A percentile compares a stretch with the other conserved stretches of the same genome.
These are phyloP conservation scores for Xylariaceae sp. DNA, from an alignment of 2,329 filamentous ascomycete species.

Conservation along the genomic window DNA sequence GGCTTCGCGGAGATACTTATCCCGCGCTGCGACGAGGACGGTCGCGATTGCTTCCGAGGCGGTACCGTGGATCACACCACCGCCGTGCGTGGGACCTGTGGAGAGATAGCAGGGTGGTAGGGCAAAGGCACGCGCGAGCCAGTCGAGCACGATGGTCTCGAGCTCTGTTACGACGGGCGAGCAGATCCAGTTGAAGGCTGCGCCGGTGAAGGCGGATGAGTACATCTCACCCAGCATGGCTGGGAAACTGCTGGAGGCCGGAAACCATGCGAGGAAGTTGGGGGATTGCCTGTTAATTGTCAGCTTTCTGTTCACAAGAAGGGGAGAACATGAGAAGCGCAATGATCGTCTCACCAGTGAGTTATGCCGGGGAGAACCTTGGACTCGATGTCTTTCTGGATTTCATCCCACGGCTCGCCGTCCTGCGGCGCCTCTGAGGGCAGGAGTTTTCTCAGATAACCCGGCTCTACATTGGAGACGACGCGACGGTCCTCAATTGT, in stretches of 20 bases:
- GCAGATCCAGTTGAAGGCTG: slow-evolving; percentile 97
- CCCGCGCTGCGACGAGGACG: slow-evolving; percentile 79
- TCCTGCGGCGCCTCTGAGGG: slow-evolving; percentile 59
- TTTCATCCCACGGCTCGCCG: slow-evolving; percentile 69
- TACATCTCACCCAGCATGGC: slow-evolving; percentile 90
- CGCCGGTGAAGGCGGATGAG: slow-evolving; percentile 78
- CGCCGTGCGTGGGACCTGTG: slow-evolving; percentile 63
- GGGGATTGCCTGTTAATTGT: slow-evolving; percentile 62
- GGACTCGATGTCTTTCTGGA: slow-evolving; percentile 75
- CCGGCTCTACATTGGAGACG: slow-evolving; percentile 71
- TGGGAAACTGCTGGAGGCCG: slow-evolving; percentile 74
- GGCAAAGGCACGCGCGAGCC: slow-evolving; percentile 71
- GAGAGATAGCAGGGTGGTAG: slow-evolving; percentile 72
- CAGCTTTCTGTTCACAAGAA: background rate
- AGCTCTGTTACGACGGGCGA: slow-evolving; percentile 88
- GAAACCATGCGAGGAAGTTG: slow-evolving; percentile 95
- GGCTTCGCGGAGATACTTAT: slow-evolving; percentile 64
- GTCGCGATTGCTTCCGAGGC: slow-evolving; percentile 85
- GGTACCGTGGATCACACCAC: slow-evolving; percentile 90
- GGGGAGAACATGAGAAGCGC: background rate
- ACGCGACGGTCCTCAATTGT: slow-evolving; percentile 65
- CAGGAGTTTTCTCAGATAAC: slow-evolving; percentile 77
- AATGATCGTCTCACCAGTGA: slow-evolving; percentile 56
- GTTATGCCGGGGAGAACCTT: slow-evolving; percentile 91
- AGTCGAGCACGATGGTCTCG: slow-evolving; percentile 89